These are phyloP conservation scores for Hanseniaspora lindneri DNA, from an alignment of 805 yeast species.

Conservation along the genomic window DNA sequence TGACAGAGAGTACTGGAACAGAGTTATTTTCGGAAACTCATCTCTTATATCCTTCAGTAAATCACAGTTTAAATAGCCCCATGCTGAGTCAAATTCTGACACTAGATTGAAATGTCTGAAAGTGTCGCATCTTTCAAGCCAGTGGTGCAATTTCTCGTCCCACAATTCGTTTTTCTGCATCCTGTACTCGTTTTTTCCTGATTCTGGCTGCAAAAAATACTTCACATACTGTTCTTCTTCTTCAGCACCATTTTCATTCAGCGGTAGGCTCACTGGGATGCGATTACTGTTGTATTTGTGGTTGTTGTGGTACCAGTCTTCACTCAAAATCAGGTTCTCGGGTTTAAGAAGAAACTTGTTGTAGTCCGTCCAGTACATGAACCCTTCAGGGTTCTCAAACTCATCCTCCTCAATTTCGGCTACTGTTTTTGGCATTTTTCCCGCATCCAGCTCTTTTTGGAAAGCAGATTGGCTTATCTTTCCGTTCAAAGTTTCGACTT, in stretches of 20 bases:
- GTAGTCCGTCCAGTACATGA: conserved; percentile 73
- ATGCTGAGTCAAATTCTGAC: conserved; percentile 62
- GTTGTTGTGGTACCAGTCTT: conserved; percentile 43
- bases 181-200: conserved; percentile 53
- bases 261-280: conserved; percentile 11
- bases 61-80: conserved; percentile 66
- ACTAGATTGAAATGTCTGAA: conserved; percentile 59
- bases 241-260: neutral
- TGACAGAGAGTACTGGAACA: conserved; percentile 35
- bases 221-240: conserved; percentile 18
- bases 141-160: conserved; percentile 47
- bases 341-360: conserved; percentile 58
- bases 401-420: conserved; percentile 19
- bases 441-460: conserved; percentile 51
- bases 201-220: conserved; percentile 37
- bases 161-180: conserved; percentile 38
- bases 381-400: conserved; percentile 31
- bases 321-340: conserved; percentile 39
- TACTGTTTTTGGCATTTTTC: conserved; percentile 22
- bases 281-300: conserved; percentile 8
- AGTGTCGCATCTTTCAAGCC: conserved; percentile 64
- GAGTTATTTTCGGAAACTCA: conserved; percentile 44
- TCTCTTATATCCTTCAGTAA: conserved; percentile 50
- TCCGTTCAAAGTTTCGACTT: conserved; percentile 29
- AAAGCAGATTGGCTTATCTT: conserved; percentile 42